These are phyloP conservation scores for Strobilomyces dryophilus DNA, from an alignment of 768 basidiomycete genomes.

Conservation along the genomic window DNA sequence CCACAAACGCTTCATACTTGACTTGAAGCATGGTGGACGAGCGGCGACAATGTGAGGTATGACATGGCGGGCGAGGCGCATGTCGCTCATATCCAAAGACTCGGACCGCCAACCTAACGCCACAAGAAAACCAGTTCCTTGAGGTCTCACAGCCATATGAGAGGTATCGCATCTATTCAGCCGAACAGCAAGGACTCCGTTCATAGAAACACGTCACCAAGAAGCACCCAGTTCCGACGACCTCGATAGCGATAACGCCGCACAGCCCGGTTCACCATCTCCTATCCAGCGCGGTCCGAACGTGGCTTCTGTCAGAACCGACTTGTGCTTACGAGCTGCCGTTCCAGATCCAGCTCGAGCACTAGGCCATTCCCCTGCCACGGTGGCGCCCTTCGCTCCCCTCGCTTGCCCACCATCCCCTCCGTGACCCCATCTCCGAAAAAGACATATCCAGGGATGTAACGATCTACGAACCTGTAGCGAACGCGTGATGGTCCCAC, in stretches of 20 bases:
- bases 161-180: neutral
- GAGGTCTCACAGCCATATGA: no score
- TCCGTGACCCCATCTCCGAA: slow-evolving; percentile 58
- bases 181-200: neutral
- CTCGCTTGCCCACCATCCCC: slow-evolving; percentile 27
- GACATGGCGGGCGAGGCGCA: no score
- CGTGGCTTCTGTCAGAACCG: slow-evolving; percentile 33
- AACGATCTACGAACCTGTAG: slow-evolving; percentile 80
- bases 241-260: neutral
- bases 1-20: no score
- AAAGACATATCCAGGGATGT: slow-evolving; percentile 92
- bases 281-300: neutral
- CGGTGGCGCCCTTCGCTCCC: slow-evolving; percentile 10
- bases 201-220: neutral
- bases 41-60: no score
- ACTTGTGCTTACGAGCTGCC: slow-evolving; percentile 42
- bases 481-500: neutral
- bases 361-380: slow-evolving; percentile 52
- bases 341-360: slow-evolving; percentile 50
- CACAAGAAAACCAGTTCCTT: no score
- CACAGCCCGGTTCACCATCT: neutral
- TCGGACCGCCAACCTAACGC: no score
- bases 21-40: no score
- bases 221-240: neutral
- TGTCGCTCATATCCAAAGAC: no score